These are phyloP conservation scores for Chrysanthemum makinoi DNA, from an alignment of 129 eudicot species.

Conservation along the genomic window DNA sequence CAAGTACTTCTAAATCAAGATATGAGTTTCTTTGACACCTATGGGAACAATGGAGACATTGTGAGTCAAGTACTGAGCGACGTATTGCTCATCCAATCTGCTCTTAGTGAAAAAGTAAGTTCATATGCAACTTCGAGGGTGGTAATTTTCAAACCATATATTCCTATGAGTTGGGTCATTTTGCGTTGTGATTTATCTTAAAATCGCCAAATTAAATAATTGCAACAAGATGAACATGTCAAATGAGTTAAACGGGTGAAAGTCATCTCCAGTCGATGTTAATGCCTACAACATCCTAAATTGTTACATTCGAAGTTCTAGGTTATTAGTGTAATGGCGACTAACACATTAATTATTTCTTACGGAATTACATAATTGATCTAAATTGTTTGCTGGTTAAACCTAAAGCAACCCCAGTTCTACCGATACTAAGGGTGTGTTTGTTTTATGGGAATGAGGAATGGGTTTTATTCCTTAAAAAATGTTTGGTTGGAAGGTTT, in stretches of 20 bases:
- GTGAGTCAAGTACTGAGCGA: constrained; percentile 98
- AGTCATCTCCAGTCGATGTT: neutral
- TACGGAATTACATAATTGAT: neutral
- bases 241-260: constrained; percentile 1
- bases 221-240: neutral
- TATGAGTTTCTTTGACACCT: constrained; percentile 98
- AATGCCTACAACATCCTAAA: too few species aligned
- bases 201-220: neutral
- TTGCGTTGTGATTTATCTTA: neutral
- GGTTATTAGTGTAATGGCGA: neutral
- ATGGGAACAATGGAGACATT: constrained; percentile 96
- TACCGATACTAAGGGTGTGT: too few species aligned
- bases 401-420: too few species aligned
- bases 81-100: constrained; percentile 94
- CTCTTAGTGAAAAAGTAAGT: constrained; percentile 96
- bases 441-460: too few species aligned
- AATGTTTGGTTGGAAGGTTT: too few species aligned
- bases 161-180: neutral
- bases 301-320: neutral
- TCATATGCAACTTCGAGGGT: neutral
- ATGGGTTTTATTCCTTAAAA: too few species aligned
- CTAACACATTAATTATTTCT: neutral
- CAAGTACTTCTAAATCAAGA: constrained; percentile 92
- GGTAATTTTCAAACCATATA: constrained; percentile 1
- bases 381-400: neutral